Base-by-base conservation (phyloP, 179 eudicot genomes). In the Spergularia azorica region DNA sequence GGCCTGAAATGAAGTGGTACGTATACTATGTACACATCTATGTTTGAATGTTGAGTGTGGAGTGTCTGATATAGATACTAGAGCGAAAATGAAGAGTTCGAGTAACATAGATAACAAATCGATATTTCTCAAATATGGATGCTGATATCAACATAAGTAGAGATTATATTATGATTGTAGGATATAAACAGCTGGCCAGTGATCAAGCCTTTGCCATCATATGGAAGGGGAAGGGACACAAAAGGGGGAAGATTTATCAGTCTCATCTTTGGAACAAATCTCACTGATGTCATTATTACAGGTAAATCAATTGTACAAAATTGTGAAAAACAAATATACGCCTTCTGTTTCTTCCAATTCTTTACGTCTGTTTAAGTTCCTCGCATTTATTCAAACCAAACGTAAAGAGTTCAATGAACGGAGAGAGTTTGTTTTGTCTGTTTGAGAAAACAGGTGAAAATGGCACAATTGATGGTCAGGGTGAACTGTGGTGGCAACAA, bases 401-500 rank as follows among this genome's bases (percentile, higher is more conserved):
- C 48, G 8, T 7, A 7, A 43, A 43, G 6, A 43, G 1, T 43
- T 7, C 48, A 4, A 43, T 4, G 48, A 7, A 4, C 48, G 48
- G 0, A 43, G 8, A 4, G 48, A 4, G 48, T n/a, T 56, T 17
- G 52, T 36, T 26, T 26, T 26, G n/a, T 26, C 32, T 26, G 32
- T 26, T 26, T 26, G 32, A 26, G 32, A 26, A 26, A 38, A 48
- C 77, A 74, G 77, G 69, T 51, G 70, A 26, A 74, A 74, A 74
- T 16, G 77, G 69, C 3, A 74, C 70, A 51, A 74, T 74, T 74
- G 77, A 74, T 15, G 77, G 77, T 50, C 77, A 74, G 32, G 69
- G 77, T 18, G 77, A 26, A 51, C 70, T 74, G 41, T 74, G 77
- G 77, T 74, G 77, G 77, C 59, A 74, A 63, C 77, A 74, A n/a